Evolutionary conservation across 805 yeast species (phyloP), one percentile per base, ranked within the genome.

Genomic region (Candida quercuum): DNA sequence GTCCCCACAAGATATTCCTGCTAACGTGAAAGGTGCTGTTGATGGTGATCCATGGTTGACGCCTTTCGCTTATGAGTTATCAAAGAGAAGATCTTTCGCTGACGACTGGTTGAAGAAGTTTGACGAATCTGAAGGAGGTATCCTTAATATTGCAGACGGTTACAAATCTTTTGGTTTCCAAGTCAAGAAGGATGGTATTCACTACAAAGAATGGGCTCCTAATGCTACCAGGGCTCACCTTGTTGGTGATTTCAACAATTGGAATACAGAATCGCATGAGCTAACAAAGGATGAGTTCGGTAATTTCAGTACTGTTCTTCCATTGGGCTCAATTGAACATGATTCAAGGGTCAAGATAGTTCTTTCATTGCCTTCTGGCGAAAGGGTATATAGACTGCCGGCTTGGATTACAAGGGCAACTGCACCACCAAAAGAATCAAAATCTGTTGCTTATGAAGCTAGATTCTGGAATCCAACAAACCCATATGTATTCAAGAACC

Each of bases 201-300:
- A 63, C 2, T 83, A 83, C 52, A 69, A 75, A 19, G 95, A 91
- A 61, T 91, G 96, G 79, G 88, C 94, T 2, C 99, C 98, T 6
- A 82, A 86, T 53, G 98, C 96, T 2, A 53, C 51, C 4, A 65
- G 57, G 32, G 96, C 93, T 2, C 72, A 78, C 37, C 58, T 91
- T n/a, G 81, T 86, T 39, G 99, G 99, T 13, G 98, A 91, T 36
- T 91, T 93, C 71, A 91, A 91, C 60, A 56, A 69, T 43, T 91
- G 99, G 99, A 66, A 78, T 48, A 68, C 74, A 26, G 61, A 61
- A 5, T 43, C 69, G 5, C 77, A 83, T 54, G 66, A 66, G 32
- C 65, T 91, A 75, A 44, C 44, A 6, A 74, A 67, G 50, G 82
- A 85, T 52, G 71, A 72, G 28, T 86, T 60, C 57, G 96, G 96